Base-by-base conservation (phyloP, 1,139 yeast genomes). In the Chernovozyma sophiae-reginae region DNA sequence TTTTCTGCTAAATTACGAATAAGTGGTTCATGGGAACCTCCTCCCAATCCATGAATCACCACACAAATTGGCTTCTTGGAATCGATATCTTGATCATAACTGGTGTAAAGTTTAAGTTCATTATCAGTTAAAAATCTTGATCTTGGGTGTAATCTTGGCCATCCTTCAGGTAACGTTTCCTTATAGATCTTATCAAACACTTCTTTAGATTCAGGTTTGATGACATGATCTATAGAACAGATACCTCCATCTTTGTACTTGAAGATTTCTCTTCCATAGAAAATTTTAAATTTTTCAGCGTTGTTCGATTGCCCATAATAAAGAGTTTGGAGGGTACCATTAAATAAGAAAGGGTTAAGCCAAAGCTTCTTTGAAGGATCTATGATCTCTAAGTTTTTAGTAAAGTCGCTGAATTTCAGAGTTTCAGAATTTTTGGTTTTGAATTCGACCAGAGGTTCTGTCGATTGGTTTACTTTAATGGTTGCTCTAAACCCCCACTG, bases 21-120 rank as follows among this genome's bases (percentile, higher is more conserved):
- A 50, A 89, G 79, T 2, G 92, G 78, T 55, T 90, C 97, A 48
- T 87, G 95, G 16, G 95, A 83, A 0, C 97, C 96, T 16, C 97
- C 97, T 4, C 87, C 90, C 29, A 90, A 72, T 0, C 97, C 97
- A 53, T 90, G 97, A 35, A 82, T 62, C 4, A 83, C 68, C 19
- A 89, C 73, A 25, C 85, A 72, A 38, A 89, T 62, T 2, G 96
- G 96, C 38, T 66, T 73, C 1, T 53, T 45, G 11, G 52, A 43
- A 4, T 62, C 57, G 22, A 30, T 28, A 22, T 64, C 68, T 3
- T 57, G 51, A 22, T 56, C 55, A 2, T 53, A 53, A 24, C 49
- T 50, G 25, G 53, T 58, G 32, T 55, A 57, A 40, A 51, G 50
- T 3, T 50, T 52, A 36, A 64, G 49, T 34, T 61, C 72, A 5